Base-by-base conservation (phyloP, 129 eudicot species). In the Rutidosis leptorrhynchoides region DNA sequence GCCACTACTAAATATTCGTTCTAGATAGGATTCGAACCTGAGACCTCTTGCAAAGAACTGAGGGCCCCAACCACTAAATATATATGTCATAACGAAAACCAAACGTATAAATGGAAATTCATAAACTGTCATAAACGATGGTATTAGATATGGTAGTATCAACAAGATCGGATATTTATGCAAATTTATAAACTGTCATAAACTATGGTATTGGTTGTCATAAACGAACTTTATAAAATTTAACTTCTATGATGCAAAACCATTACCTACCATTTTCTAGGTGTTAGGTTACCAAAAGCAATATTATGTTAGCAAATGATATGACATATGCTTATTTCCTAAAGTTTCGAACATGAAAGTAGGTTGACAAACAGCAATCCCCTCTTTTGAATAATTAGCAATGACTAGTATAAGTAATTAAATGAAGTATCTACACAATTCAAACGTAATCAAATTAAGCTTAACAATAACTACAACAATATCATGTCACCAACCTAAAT, bases 211-310 rank as follows among this genome's bases (percentile, higher is more conserved):
- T 15, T 26, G 2, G 10, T 19, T 14, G 46, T 61, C 61, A 30
- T 27, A 48, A 27, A 27, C 15, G 28, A 2, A 14, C 12, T 12
- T 57, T 23, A 57, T 25, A 28, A 6, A 4, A 14, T 9, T 67
- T 32, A 67, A 49, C 29, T 65, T 65, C 58, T 15, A 48, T 48
- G 45, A n/a, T n/a, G n/a, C n/a, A 24, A 29, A 52, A 19, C 49
- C 17, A 49, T 51, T 12, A 49, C 21, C 20, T 27, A 30, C 28
- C 49, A 27, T 67, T 19, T 65, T 48, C 28, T 49, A 51, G 45
- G 61, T 51, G 49, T 51, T 12, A 21, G 19, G 62, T 26, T 14
- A 24, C 33, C 63, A 25, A 58, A 35, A 58, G 1, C 33, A 27
- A 58, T 19, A 10, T 49, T n/a, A n/a, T n/a, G n/a, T n/a, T n/a